Conservation (phyloP, 805 yeast genomes). For the Monosporozyma aerobia region DNA sequence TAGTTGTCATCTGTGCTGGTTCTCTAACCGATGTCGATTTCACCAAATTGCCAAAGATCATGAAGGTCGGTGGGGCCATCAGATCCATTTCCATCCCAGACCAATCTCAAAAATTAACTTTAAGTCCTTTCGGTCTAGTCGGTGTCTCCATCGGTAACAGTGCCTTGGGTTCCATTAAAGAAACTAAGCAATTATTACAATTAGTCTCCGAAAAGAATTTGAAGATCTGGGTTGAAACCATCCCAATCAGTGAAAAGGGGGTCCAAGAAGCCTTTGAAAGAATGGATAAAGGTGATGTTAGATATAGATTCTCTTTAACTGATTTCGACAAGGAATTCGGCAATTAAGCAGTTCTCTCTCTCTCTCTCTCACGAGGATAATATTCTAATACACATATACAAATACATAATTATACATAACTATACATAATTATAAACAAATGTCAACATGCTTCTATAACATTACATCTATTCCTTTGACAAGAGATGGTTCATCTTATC, state of each 20-base stretch:
- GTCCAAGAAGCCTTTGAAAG: slow-evolving; percentile 39
- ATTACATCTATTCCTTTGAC: too few relatives aligned
- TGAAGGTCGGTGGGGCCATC: slow-evolving; percentile 32
- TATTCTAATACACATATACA: background rate
- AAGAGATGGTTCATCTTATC: too few relatives aligned
- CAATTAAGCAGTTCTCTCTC: background rate
- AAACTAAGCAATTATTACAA: slow-evolving; percentile 40
- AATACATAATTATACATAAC: background rate
- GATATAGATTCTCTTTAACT: slow-evolving; percentile 45
- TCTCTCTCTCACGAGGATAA: background rate
- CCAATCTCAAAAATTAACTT: slow-evolving; percentile 8
- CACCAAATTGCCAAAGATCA: slow-evolving; percentile 23
- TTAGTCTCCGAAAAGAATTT: slow-evolving; percentile 40
- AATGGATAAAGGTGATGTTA: slow-evolving; percentile 42
- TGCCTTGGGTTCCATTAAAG: slow-evolving; percentile 37
- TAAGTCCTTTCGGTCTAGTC: slow-evolving; percentile 13
- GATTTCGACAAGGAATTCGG: slow-evolving; percentile 35
- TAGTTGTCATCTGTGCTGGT: slow-evolving; percentile 42
- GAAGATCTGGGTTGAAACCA: slow-evolving; percentile 44
- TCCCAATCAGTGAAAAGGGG: slow-evolving; percentile 38
- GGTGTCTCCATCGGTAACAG: slow-evolving; percentile 28
- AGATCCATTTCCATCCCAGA: slow-evolving; percentile 21
- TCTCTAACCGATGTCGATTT: slow-evolving; percentile 34
- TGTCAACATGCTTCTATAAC: too few relatives aligned
- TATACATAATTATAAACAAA: too few relatives aligned